Percentiles rank a stretch among this genome's conserved stretches.
These are phyloP conservation scores for Lentinus tigrinus DNA, from an alignment of 768 basidiomycete genomes.

Conservation along the genomic window DNA sequence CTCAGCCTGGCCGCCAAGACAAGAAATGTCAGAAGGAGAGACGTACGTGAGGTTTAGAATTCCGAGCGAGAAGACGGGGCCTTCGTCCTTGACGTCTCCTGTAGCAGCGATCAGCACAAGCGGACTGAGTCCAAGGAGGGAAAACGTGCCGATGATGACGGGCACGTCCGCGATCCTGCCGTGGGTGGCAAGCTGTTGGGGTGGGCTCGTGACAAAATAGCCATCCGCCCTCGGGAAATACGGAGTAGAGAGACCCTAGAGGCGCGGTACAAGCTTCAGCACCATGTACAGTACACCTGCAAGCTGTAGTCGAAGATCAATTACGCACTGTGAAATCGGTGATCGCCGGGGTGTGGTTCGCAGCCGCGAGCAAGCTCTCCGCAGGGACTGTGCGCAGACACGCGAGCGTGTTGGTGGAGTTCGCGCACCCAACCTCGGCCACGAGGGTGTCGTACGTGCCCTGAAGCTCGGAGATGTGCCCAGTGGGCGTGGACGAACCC, in stretches of 20 bases:
- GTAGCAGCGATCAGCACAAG: neutral
- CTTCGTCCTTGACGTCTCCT: slow-evolving; percentile 49
- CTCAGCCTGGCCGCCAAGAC: neutral
- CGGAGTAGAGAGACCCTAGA: too few species aligned
- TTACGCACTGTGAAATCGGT: slow-evolving; percentile 27
- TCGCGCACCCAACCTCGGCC: slow-evolving; percentile 33
- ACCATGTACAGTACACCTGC: too few species aligned
- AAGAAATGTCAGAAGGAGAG: neutral
- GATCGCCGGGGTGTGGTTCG: slow-evolving; percentile 31
- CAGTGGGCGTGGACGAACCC: neutral
- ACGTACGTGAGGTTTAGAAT: slow-evolving; percentile 30
- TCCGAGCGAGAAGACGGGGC: slow-evolving; percentile 39
- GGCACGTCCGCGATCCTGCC: too few species aligned
- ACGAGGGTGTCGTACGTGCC: slow-evolving; percentile 41
- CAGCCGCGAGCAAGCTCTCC: slow-evolving; percentile 26
- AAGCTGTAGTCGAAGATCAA: too few species aligned
- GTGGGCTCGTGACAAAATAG: too few species aligned
- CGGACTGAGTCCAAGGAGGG: slow-evolving; percentile 1
- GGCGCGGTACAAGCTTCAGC: neutral
- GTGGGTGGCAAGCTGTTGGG: slow-evolving; percentile 33
- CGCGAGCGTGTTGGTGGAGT: slow-evolving; percentile 34
- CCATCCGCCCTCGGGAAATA: too few species aligned
- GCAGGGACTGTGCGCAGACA: slow-evolving; percentile 42
- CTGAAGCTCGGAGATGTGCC: slow-evolving; percentile 27
- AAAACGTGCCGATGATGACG: too few species aligned